Evolutionary conservation across 2,329 filamentous ascomycete species (phyloP).

Genomic region (Rutstroemia sydowiana): DNA sequence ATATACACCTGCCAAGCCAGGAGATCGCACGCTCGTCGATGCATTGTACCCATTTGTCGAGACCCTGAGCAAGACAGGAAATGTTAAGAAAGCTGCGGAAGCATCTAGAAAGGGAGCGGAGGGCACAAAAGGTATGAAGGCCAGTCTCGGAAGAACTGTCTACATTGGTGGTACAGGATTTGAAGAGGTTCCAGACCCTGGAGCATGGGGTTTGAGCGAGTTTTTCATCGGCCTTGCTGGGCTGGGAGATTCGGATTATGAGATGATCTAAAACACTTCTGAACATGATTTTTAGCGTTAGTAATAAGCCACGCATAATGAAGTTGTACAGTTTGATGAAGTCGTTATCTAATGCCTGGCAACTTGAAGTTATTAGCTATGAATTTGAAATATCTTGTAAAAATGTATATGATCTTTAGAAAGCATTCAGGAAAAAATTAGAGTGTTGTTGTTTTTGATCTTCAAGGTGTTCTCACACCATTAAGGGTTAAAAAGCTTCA

Average conservation of each 20-base stretch:
- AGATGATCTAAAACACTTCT: slow-evolving; percentile 23
- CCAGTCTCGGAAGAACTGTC: slow-evolving; percentile 75
- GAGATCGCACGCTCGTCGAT: slow-evolving; percentile 86
- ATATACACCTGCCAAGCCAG: slow-evolving; percentile 84
- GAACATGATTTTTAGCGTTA: background rate
- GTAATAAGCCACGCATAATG: background rate
- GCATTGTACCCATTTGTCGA: slow-evolving; percentile 83
- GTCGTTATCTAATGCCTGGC: no score
- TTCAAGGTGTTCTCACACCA: slow-evolving; percentile 6
- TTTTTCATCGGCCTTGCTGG: slow-evolving; percentile 74
- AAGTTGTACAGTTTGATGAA: no score
- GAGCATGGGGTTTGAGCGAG: slow-evolving; percentile 66
- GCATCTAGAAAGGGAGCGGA: slow-evolving; percentile 71
- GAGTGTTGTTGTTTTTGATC: slow-evolving; percentile 10
- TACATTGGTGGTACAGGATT: slow-evolving; percentile 73
- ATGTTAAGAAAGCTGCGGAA: slow-evolving; percentile 64
- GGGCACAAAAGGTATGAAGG: slow-evolving; percentile 84
- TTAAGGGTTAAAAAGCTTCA: slow-evolving; percentile 12
- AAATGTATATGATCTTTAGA: background rate
- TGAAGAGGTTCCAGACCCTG: slow-evolving; percentile 68
- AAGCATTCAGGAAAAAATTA: slow-evolving; percentile 9
- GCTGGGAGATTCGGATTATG: slow-evolving; percentile 29
- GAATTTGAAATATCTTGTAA: background rate
- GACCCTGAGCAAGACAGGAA: slow-evolving; percentile 54
- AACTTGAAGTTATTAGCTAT: no score